phyloP scores from a whole-genome alignment of 2,329 filamentous ascomycete species.

The Gnomoniopsis smithogilvyi region DNA sequence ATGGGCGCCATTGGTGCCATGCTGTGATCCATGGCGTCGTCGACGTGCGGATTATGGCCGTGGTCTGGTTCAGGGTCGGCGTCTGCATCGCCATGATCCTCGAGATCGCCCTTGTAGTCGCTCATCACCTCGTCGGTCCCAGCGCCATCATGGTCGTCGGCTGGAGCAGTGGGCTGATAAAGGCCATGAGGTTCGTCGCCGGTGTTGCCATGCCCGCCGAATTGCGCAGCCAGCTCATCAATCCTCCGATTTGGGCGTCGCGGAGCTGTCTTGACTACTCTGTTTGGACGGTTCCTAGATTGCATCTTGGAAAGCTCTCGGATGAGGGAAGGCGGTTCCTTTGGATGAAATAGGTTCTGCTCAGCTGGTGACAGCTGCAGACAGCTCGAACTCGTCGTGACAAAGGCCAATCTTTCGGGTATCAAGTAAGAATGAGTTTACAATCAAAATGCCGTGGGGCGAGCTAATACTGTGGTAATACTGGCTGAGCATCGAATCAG shows the following conservation, averaged over 20 bases:
- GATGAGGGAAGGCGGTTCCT: not conserved
- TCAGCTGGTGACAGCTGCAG: slow-evolving; percentile 14
- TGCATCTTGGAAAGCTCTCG: slow-evolving; percentile 1
- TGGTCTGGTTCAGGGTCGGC: slow-evolving; percentile 1
- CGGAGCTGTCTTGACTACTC: slow-evolving; percentile 10
- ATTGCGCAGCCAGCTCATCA: slow-evolving; percentile 16
- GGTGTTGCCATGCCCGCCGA: slow-evolving; percentile 11
- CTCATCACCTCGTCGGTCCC: slow-evolving; percentile 11
- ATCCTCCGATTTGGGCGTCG: slow-evolving; percentile 13
- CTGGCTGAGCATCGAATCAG: too few relatives aligned
- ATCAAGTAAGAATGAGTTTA: too few relatives aligned
- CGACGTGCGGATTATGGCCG: slow-evolving; percentile 1
- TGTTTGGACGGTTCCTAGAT: slow-evolving; percentile 5
- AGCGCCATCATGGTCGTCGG: not conserved
- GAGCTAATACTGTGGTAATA: too few relatives aligned
- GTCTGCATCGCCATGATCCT: slow-evolving; percentile 1
- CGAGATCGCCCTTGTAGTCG: slow-evolving; percentile 1
- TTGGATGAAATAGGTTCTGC: not conserved
- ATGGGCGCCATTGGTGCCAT: slow-evolving; percentile 18
- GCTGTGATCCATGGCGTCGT: slow-evolving; percentile 15
- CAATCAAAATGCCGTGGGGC: too few relatives aligned
- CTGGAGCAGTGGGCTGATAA: slow-evolving; percentile 5
- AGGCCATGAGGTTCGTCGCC: slow-evolving; percentile 9
- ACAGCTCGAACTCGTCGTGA: not conserved
- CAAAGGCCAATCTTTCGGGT: too few relatives aligned